Percentiles rank a stretch among this genome's conserved stretches.
phyloP scores from a whole-genome alignment of 108 stramenopile species.

The Seminavis robusta region DNA sequence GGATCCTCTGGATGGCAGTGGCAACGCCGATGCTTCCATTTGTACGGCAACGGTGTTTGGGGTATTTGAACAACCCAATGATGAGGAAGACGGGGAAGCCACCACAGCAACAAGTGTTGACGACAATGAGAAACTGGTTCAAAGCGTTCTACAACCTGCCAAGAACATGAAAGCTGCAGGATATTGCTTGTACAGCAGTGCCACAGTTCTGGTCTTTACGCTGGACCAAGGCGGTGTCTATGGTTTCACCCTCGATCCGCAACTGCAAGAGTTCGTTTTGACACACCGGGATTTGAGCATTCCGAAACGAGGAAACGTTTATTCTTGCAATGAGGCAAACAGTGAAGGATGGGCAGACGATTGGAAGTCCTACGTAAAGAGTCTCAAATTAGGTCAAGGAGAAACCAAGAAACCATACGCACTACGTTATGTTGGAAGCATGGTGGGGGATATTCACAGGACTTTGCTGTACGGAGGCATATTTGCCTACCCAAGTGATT shows the following conservation, averaged over 20 bases:
- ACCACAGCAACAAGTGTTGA: background rate
- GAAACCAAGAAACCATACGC: conserved; percentile 63
- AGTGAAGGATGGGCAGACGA: conserved; percentile 79
- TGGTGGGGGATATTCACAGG: conserved; percentile 99
- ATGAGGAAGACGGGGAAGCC: background rate
- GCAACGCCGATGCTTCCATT: conserved; percentile 97
- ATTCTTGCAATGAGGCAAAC: conserved; percentile 97
- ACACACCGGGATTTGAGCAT: conserved; percentile 86
- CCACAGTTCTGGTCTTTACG: conserved; percentile 95
- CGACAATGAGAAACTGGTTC: conserved; percentile 15
- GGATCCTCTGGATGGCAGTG: conserved; percentile 98
- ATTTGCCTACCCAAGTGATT: conserved; percentile 92
- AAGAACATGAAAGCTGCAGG: conserved; percentile 87
- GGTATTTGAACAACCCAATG: conserved; percentile 59
- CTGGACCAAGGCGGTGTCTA: conserved; percentile 83
- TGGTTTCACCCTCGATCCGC: conserved; percentile 97
- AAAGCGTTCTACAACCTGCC: conserved; percentile 80
- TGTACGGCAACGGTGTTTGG: conserved; percentile 99
- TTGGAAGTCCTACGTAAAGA: conserved; percentile 74
- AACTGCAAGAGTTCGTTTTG: conserved; percentile 95
- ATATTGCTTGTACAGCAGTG: conserved; percentile 94
- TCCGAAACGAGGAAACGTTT: conserved; percentile 86
- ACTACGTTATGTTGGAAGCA: conserved; percentile 95
- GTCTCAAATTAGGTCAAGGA: conserved; percentile 76
- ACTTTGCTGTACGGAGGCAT: conserved; percentile 97